Percentiles rank a stretch among this genome's conserved stretches.
phyloP scores from a whole-genome alignment of 1,139 yeast genomes.

The Debaryomyces udenii region DNA sequence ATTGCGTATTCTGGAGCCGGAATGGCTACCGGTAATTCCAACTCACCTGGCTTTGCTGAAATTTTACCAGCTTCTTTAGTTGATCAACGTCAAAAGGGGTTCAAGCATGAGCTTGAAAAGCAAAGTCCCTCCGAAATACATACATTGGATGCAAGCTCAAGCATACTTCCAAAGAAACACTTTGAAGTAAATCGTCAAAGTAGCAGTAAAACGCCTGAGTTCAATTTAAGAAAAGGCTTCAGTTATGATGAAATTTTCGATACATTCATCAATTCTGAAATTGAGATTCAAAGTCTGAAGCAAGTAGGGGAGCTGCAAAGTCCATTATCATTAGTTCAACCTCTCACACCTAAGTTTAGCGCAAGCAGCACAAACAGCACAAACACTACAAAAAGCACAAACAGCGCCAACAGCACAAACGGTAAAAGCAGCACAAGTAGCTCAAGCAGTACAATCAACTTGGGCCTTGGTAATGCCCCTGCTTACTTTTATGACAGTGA shows the following conservation, averaged over 20 bases:
- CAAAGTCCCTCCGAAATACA: neutral
- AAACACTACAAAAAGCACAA: too few relatives aligned
- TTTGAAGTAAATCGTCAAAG: too few relatives aligned
- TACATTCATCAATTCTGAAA: slow-evolving; percentile 6
- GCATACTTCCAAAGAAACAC: too few relatives aligned
- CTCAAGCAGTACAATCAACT: neutral
- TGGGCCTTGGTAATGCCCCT: neutral
- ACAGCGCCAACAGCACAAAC: neutral
- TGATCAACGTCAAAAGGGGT: neutral
- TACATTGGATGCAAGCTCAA: slow-evolving; percentile 2
- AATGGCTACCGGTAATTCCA: too few relatives aligned
- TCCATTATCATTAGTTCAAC: slow-evolving; percentile 1
- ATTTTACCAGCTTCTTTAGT: neutral
- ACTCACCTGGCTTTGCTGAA: too few relatives aligned
- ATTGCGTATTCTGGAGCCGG: neutral
- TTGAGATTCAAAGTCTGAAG: slow-evolving; percentile 1
- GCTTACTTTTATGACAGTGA: slow-evolving; percentile 1
- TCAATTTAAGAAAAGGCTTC: neutral
- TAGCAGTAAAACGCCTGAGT: too few relatives aligned
- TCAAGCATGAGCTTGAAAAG: neutral
- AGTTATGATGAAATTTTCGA: slow-evolving; percentile 8
- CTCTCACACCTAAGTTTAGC: slow-evolving; percentile 2
- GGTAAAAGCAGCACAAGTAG: too few relatives aligned
- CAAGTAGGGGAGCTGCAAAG: slow-evolving; percentile 3
- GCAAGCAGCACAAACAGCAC: neutral